A percentile compares a stretch with the other conserved stretches of the same genome.
These are phyloP conservation scores for Entomortierella chlamydospora DNA, from an alignment of 192 early-diverging fungal species.

Conservation along the genomic window DNA sequence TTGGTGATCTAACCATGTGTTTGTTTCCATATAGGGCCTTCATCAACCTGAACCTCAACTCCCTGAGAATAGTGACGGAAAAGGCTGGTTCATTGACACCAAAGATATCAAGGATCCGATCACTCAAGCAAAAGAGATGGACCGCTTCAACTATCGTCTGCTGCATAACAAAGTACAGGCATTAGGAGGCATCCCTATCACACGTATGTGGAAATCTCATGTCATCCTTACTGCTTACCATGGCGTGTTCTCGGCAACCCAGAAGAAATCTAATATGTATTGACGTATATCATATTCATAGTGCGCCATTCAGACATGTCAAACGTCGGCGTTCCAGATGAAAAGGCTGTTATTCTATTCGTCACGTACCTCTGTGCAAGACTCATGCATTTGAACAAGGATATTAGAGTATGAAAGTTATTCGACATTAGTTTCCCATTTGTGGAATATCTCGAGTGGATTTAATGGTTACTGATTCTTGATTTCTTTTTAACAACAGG, in stretches of 20 bases:
- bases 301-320: constrained; percentile 54
- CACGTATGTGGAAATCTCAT: constrained; percentile 25
- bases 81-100: constrained; percentile 49
- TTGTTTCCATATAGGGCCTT: constrained; percentile 25
- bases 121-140: constrained; percentile 48
- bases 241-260: too few species aligned
- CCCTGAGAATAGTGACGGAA: constrained; percentile 20
- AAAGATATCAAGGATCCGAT: constrained; percentile 45
- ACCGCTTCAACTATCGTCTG: constrained; percentile 52
- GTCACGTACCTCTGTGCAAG: constrained; percentile 56
- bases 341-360: constrained; percentile 54
- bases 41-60: constrained; percentile 33
- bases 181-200: constrained; percentile 54
- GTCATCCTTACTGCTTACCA: too few species aligned
- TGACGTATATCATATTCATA: too few species aligned
- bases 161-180: constrained; percentile 51
- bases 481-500: too few species aligned
- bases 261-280: too few species aligned
- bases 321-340: constrained; percentile 52
- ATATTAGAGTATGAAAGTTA: constrained; percentile 34
- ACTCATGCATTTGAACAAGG: constrained; percentile 54
- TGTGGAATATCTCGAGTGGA: too few species aligned
- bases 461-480: too few species aligned
- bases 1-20: background rate
- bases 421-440: background rate